Percentiles rank a stretch among this genome's conserved stretches.
These are phyloP conservation scores for Marsdenia floribunda DNA, from an alignment of 257 asterid genomes.

Conservation along the genomic window DNA sequence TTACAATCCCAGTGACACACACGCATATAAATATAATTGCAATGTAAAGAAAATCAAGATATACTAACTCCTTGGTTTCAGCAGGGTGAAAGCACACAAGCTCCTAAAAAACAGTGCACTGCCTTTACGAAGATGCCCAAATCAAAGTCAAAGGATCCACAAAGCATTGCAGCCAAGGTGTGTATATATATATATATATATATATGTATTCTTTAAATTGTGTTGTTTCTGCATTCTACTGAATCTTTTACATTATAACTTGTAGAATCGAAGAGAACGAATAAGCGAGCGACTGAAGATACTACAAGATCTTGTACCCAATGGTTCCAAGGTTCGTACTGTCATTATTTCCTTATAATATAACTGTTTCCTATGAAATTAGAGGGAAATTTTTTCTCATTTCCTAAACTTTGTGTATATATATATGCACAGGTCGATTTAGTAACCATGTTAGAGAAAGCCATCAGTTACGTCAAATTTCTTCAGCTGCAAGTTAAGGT, in stretches of 20 bases:
- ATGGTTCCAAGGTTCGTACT: constrained; percentile 72
- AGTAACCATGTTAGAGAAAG: constrained; percentile 93
- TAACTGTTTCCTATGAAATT: too few species aligned
- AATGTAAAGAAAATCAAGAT: neutral
- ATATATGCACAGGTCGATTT: constrained; percentile 64
- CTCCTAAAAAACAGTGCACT: constrained; percentile 59
- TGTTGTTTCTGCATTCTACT: too few species aligned
- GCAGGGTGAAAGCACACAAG: constrained; percentile 57
- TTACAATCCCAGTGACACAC: neutral
- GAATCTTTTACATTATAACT: constrained; percentile 14
- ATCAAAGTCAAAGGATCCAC: constrained; percentile 67
- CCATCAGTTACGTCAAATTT: constrained; percentile 82
- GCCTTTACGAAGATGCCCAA: constrained; percentile 41
- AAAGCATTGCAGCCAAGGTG: constrained; percentile 93
- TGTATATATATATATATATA: neutral
- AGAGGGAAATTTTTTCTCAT: neutral
- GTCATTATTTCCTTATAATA: too few species aligned
- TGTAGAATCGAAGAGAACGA: constrained; percentile 76
- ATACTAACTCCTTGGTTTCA: neutral
- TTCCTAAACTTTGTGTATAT: neutral
- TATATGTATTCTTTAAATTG: too few species aligned
- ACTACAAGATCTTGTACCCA: constrained; percentile 87
- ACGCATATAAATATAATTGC: too few species aligned
- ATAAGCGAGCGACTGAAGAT: constrained; percentile 79
- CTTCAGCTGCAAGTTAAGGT: constrained; percentile 95